Percentiles rank a stretch among this genome's conserved stretches.
These are phyloP conservation scores for Populus ilicifolia DNA, from an alignment of 345 rosid species.

Conservation along the genomic window DNA sequence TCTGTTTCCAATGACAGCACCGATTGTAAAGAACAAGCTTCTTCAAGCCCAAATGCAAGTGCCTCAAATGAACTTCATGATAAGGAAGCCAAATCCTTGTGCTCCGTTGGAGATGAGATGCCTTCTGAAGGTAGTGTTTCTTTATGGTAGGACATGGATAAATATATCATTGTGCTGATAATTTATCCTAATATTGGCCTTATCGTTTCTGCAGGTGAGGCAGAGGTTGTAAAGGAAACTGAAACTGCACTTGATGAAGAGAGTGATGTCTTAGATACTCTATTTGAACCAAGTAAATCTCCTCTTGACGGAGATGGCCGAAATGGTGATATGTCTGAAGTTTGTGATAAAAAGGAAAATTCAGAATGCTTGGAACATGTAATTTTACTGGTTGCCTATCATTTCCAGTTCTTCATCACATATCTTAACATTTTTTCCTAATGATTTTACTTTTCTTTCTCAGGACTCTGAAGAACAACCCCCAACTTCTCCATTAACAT, in stretches of 20 bases:
- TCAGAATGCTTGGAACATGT: conserved; percentile 40
- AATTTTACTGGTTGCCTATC: conserved; percentile 14
- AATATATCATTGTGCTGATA: background rate
- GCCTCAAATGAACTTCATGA: conserved; percentile 25
- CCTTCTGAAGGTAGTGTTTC: conserved; percentile 42
- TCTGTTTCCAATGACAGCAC: conserved; percentile 32
- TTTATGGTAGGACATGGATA: conserved; percentile 7
- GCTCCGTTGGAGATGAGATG: conserved; percentile 22
- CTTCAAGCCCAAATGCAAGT: conserved; percentile 15
- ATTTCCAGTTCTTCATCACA: conserved; percentile 9
- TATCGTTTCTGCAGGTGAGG: conserved; percentile 30
- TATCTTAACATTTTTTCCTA: background rate
- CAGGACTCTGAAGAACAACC: conserved; percentile 45
- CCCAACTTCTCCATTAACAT: conserved; percentile 40
- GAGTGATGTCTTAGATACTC: conserved; percentile 16
- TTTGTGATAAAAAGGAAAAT: conserved; percentile 26
- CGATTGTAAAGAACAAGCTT: conserved; percentile 16
- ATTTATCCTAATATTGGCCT: background rate
- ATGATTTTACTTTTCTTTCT: conserved; percentile 16
- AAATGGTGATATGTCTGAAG: conserved; percentile 30
- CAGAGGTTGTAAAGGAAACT: conserved; percentile 26
- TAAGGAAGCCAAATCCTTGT: conserved; percentile 29
- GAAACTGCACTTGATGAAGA: conserved; percentile 36
- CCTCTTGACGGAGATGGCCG: conserved; percentile 22
- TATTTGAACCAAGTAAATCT: conserved; percentile 29